phyloP scores from a whole-genome alignment of 2,329 filamentous ascomycete genomes.

The Fusarium torulosum region DNA sequence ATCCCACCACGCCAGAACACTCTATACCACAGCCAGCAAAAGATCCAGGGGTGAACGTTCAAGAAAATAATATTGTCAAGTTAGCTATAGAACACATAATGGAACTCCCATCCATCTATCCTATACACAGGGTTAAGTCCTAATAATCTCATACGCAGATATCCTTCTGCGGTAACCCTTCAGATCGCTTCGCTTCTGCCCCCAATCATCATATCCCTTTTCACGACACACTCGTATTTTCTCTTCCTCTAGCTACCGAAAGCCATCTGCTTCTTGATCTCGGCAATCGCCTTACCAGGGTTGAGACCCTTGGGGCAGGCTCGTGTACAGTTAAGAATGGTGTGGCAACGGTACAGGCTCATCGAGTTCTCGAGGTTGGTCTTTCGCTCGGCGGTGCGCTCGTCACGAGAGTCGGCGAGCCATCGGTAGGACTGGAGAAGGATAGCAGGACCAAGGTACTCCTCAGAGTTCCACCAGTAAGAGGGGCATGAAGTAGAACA shows the following conservation, averaged over 20 bases:
- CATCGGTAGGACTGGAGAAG: slow-evolving; percentile 98
- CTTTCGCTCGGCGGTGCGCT: slow-evolving; percentile 89
- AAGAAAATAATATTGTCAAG: slow-evolving; percentile 47
- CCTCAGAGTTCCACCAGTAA: slow-evolving; percentile 99
- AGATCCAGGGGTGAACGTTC: slow-evolving; percentile 31
- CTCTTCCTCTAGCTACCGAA: slow-evolving; percentile 53
- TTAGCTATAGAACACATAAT: slow-evolving; percentile 47
- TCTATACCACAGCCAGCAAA: not conserved
- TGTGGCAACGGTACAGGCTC: slow-evolving; percentile 99
- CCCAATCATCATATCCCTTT: slow-evolving; percentile 34
- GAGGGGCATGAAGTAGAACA: slow-evolving; percentile 99
- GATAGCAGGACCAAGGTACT: slow-evolving; percentile 97
- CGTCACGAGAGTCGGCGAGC: slow-evolving; percentile 94
- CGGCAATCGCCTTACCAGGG: slow-evolving; percentile 92
- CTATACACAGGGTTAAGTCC: slow-evolving; percentile 48
- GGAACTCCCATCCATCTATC: slow-evolving; percentile 48
- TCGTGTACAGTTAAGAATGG: slow-evolving; percentile 97
- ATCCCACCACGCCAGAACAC: not conserved
- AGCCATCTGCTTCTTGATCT: slow-evolving; percentile 98
- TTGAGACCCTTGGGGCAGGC: slow-evolving; percentile 99
- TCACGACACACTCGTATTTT: slow-evolving; percentile 23
- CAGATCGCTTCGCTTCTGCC: slow-evolving; percentile 33
- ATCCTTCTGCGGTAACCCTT: slow-evolving; percentile 42
- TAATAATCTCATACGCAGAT: slow-evolving; percentile 45
- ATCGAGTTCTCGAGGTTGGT: slow-evolving; percentile 96